A percentile compares a stretch with the other conserved stretches of the same genome.
Evolutionary conservation across 768 basidiomycete species (phyloP).

Genomic region (Daedaleopsis sinensis): DNA sequence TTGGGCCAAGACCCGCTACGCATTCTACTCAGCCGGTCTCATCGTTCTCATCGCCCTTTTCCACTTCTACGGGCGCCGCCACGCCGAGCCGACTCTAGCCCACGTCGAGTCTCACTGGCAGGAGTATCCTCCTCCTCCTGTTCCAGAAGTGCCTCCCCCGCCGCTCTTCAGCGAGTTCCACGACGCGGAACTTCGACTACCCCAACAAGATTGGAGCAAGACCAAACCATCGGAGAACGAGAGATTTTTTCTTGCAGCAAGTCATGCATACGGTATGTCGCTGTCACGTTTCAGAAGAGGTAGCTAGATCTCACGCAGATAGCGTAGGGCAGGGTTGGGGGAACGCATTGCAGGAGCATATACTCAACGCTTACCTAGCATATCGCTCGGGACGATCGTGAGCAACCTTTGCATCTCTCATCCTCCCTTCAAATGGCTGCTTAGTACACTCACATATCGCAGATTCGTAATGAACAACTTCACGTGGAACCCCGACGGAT

Average conservation of each 20-base stretch:
- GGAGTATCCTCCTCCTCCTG: too few relatives aligned
- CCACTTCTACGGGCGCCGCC: too few relatives aligned
- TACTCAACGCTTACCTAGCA: slow-evolving; percentile 10
- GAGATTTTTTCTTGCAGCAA: slow-evolving; percentile 6
- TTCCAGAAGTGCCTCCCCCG: too few relatives aligned
- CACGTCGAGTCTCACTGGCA: too few relatives aligned
- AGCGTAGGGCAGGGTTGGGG: slow-evolving; percentile 12
- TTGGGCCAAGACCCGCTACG: too few relatives aligned
- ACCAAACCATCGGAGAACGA: not conserved
- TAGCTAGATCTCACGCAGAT: too few relatives aligned
- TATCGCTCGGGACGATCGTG: slow-evolving; percentile 1
- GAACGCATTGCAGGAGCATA: slow-evolving; percentile 4
- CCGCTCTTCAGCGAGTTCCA: slow-evolving; percentile 2
- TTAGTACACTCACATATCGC: not conserved
- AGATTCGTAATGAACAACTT: slow-evolving; percentile 13
- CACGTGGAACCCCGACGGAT: slow-evolving; percentile 13
- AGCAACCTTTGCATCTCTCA: not conserved
- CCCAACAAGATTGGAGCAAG: slow-evolving; percentile 6
- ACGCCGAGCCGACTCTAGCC: too few relatives aligned
- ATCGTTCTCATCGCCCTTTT: too few relatives aligned
- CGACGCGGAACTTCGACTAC: slow-evolving; percentile 3
- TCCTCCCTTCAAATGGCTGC: too few relatives aligned
- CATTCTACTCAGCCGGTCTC: too few relatives aligned
- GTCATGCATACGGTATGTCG: slow-evolving; percentile 4
- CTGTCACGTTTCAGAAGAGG: too few relatives aligned